Evolutionary conservation across 2,329 filamentous ascomycete species (phyloP), one percentile per base, ranked within the genome.

Genomic region (Monilinia vaccinii-corymbosi): DNA sequence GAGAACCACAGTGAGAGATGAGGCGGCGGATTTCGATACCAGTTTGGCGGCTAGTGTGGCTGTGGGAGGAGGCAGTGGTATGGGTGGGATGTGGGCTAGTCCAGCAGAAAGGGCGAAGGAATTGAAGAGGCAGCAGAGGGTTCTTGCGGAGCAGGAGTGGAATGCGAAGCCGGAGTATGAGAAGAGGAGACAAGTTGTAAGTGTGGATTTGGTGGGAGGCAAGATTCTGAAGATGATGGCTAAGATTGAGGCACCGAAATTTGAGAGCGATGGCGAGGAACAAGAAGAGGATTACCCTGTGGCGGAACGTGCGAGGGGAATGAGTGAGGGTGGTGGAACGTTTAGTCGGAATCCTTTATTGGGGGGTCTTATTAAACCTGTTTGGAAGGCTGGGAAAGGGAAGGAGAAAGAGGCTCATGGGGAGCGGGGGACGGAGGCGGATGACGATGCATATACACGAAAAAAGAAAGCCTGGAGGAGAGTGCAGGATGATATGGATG

Each of bases 91-190:
- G 65, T 89, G 86, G 86, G 85, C 85, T 60, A 85, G 77, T 51
- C 86, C 86, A 0, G 79, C 81, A 28, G 85, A 89, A 71, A 78
- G 86, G 51, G 86, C 86, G 2, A 77, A 82, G 68, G 83, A 87
- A 66, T 73, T 89, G 59, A 88, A 88, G 71, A 80, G 80, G 64
- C 86, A 89, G 72, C 86, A 89, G 72, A 83, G 83, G 62, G 78
- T 87, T 2, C 71, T 88, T 59, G 76, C 85, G 11, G 85, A 89
- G 69, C 80, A 87, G 73, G 84, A 88, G 62, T 88, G 86, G 78
- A 82, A 82, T 66, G 80, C 83, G 10, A 76, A 79, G 50, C 86
- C 86, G 0, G 86, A 88, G 63, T 89, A 84, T 73, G 87, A 90
- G 74, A 89, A 86, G 76, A 79, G 84, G 64, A 80, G 79, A 65